These are phyloP conservation scores for Aschersonia sp. DNA, from an alignment of 2,329 filamentous ascomycete species.

Conservation along the genomic window DNA sequence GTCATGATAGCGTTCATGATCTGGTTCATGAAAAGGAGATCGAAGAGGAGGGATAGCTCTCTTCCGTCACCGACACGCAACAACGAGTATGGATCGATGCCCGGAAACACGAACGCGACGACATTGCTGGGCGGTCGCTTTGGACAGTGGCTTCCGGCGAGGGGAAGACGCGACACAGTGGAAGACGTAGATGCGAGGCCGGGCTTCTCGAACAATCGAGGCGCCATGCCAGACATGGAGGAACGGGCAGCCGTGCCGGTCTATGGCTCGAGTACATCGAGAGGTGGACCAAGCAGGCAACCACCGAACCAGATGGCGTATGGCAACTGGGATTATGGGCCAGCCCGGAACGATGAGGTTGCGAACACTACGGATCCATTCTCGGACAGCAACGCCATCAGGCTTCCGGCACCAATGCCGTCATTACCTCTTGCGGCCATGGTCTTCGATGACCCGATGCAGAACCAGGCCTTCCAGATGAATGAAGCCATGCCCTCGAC, in stretches of 20 bases:
- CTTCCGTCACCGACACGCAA: constrained; percentile 9
- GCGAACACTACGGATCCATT: constrained; percentile 24
- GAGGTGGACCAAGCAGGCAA: background rate
- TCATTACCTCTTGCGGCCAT: constrained; percentile 3
- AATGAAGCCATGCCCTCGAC: constrained; percentile 19
- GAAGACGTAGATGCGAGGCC: background rate
- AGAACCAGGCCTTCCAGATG: background rate
- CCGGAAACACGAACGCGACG: constrained; percentile 8
- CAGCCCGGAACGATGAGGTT: background rate
- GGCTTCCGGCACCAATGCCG: constrained; percentile 4
- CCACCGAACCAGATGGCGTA: background rate
- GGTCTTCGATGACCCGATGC: background rate
- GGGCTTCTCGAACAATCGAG: background rate
- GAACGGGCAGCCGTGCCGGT: background rate
- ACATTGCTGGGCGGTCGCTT: background rate
- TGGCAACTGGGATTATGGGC: background rate
- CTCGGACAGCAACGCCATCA: constrained; percentile 31
- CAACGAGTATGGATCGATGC: constrained; percentile 9
- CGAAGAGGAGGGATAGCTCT: constrained; percentile 7
- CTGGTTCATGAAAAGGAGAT: constrained; percentile 32
- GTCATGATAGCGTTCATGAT: constrained; percentile 30
- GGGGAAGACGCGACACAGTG: background rate
- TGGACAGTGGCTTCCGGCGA: background rate
- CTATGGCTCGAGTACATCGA: background rate
- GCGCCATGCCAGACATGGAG: background rate